Conservation (phyloP, 176 grass and related monocot species). For the Ensete glaucum region DNA sequence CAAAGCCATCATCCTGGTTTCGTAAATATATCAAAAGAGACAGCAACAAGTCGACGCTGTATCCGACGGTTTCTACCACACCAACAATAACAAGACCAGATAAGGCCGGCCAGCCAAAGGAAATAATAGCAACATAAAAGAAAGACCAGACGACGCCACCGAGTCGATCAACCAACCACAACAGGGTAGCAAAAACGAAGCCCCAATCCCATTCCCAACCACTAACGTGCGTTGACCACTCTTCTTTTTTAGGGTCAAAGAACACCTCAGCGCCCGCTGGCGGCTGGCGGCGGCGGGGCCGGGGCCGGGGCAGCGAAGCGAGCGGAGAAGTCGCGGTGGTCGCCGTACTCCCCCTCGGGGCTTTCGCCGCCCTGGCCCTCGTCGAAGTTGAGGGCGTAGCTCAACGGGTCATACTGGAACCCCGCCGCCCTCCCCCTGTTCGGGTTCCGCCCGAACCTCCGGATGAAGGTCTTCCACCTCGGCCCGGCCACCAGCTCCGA, state of each 20-base stretch:
- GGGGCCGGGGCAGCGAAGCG: constrained; percentile 47
- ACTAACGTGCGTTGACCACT: not conserved
- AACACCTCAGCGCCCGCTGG: not conserved
- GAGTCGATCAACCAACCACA: no score
- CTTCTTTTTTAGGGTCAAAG: not conserved
- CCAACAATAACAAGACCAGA: no score
- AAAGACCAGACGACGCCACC: no score
- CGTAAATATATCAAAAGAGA: no score
- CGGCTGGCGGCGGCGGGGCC: constrained; percentile 23
- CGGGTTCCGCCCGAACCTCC: constrained; percentile 45
- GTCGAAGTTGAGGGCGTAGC: constrained; percentile 98
- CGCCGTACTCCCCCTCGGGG: constrained; percentile 31
- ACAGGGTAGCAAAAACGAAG: not conserved
- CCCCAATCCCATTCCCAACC: not conserved
- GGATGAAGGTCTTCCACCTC: constrained; percentile 96
- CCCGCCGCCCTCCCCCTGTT: not conserved
- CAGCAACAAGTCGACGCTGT: no score
- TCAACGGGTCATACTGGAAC: constrained; percentile 72
- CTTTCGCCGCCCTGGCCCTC: constrained; percentile 45
- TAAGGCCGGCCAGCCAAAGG: no score
- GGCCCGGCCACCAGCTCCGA: constrained; percentile 88
- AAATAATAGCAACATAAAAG: no score
- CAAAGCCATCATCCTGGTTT: no score
- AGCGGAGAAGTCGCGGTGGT: constrained; percentile 54
- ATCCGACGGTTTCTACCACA: no score